A percentile compares a stretch with the other conserved stretches of the same genome.
Conservation (phyloP, 495 filamentous ascomycete species). For the Xylaria curta region DNA sequence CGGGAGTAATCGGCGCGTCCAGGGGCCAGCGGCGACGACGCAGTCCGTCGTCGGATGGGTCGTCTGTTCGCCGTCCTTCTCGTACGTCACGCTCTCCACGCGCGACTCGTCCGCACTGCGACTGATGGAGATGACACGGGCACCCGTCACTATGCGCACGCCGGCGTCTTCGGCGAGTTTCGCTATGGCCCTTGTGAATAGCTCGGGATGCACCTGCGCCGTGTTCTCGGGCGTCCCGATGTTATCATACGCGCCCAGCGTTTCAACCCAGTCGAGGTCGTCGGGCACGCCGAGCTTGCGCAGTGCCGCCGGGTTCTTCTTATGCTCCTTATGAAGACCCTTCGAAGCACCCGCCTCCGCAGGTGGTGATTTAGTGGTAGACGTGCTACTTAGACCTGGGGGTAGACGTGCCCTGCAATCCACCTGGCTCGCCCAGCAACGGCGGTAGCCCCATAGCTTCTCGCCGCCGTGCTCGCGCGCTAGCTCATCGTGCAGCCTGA, state of each 20-base stretch:
- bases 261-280: constrained; percentile 80
- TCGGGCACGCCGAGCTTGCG: constrained; percentile 52
- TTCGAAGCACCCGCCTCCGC: constrained; percentile 24
- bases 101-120: constrained; percentile 26
- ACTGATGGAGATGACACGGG: constrained; percentile 38
- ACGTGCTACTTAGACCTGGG: constrained; percentile 13
- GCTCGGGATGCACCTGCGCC: constrained; percentile 86
- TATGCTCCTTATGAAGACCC: constrained; percentile 38
- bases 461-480: constrained; percentile 77
- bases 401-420: constrained; percentile 57
- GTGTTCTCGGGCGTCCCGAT: constrained; percentile 71
- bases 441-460: constrained; percentile 80
- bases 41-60: constrained; percentile 44
- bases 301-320: constrained; percentile 31
- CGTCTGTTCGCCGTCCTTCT: constrained; percentile 65
- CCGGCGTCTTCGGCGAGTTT: constrained; percentile 76
- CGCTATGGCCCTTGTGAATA: constrained; percentile 82
- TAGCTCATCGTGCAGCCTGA: constrained; percentile 74
- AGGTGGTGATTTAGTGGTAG: neutral
- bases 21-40: constrained; percentile 80
- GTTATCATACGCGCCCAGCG: constrained; percentile 66
- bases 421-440: constrained; percentile 70
- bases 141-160: constrained; percentile 68
- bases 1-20: constrained; percentile 75
- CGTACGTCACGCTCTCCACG: constrained; percentile 46